Conservation (phyloP, 768 basidiomycete species). For the Leccinum truebloodii region DNA sequence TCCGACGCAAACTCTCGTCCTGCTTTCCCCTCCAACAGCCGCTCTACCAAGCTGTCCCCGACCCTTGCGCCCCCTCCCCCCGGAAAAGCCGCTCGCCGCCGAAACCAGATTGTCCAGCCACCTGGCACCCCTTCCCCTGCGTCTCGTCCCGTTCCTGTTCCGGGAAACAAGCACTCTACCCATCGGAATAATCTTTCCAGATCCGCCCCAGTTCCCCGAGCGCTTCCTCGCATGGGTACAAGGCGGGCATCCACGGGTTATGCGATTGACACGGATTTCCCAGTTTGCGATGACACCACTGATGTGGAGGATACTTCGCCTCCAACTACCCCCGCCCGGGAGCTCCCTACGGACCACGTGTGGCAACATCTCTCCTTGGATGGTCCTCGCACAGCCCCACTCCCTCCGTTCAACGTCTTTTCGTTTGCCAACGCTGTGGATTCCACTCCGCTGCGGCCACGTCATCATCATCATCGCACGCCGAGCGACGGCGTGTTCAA, state of each 20-base stretch:
- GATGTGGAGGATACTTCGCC: conserved; percentile 45
- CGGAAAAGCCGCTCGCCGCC: conserved; percentile 60
- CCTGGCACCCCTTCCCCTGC: conserved; percentile 39
- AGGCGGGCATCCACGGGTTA: conserved; percentile 36
- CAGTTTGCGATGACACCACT: conserved; percentile 72
- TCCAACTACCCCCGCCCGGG: conserved; percentile 57
- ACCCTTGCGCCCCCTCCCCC: conserved; percentile 47
- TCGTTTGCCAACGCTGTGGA: conserved; percentile 38
- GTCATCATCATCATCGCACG: conserved; percentile 52
- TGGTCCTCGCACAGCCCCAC: conserved; percentile 54
- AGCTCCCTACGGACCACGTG: conserved; percentile 29
- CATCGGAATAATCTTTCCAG: conserved; percentile 40
- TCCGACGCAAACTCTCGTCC: conserved; percentile 40
- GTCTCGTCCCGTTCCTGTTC: conserved; percentile 51
- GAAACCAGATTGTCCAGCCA: conserved; percentile 39
- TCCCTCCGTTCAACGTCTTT: conserved; percentile 39
- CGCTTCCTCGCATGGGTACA: conserved; percentile 30
- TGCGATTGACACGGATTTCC: conserved; percentile 44
- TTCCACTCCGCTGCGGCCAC: conserved; percentile 38
- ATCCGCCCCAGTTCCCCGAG: conserved; percentile 52
- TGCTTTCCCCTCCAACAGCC: conserved; percentile 27
- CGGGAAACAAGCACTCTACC: conserved; percentile 28
- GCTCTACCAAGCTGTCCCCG: conserved; percentile 35
- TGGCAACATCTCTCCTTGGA: conserved; percentile 40
- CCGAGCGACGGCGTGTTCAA: conserved; percentile 77